A percentile compares a stretch with the other conserved stretches of the same genome.
These are phyloP conservation scores for Gossypium rotundifolium DNA, from an alignment of 345 rosid genomes.

Conservation along the genomic window DNA sequence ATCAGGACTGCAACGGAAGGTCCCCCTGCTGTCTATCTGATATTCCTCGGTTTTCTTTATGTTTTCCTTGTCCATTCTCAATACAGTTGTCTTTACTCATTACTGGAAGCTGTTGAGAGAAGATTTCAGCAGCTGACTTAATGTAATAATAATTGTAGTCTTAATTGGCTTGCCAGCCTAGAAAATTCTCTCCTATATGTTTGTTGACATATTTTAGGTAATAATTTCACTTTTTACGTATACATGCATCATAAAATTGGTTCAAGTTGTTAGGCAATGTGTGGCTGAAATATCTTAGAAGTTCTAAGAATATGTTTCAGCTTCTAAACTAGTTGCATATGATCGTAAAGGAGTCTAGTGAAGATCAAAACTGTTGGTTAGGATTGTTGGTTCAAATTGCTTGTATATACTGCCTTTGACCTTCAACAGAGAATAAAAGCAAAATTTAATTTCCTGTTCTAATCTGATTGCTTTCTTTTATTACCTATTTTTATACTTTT, in stretches of 20 bases:
- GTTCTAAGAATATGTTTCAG: neutral
- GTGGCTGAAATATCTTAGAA: neutral
- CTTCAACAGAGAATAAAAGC: neutral
- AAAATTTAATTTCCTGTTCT: neutral
- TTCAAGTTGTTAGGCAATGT: neutral
- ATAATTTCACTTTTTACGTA: too few relatives aligned
- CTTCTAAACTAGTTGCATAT: neutral
- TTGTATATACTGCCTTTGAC: neutral
- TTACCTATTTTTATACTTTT: neutral
- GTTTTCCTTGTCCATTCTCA: neutral
- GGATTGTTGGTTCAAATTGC: neutral
- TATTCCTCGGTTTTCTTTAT: neutral
- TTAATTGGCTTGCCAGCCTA: neutral
- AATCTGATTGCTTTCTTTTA: neutral
- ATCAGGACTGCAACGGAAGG: neutral
- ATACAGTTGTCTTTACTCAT: neutral
- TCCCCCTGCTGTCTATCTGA: neutral
- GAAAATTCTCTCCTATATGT: neutral
- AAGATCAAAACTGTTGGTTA: neutral
- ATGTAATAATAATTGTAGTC: neutral
- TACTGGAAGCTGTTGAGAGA: neutral
- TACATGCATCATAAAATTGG: neutral
- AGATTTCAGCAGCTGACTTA: neutral
- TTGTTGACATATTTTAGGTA: neutral
- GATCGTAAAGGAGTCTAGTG: neutral